Evolutionary conservation across 768 basidiomycete species (phyloP), one percentile per base, ranked within the genome.

Genomic region (Termitomyces sp.): DNA sequence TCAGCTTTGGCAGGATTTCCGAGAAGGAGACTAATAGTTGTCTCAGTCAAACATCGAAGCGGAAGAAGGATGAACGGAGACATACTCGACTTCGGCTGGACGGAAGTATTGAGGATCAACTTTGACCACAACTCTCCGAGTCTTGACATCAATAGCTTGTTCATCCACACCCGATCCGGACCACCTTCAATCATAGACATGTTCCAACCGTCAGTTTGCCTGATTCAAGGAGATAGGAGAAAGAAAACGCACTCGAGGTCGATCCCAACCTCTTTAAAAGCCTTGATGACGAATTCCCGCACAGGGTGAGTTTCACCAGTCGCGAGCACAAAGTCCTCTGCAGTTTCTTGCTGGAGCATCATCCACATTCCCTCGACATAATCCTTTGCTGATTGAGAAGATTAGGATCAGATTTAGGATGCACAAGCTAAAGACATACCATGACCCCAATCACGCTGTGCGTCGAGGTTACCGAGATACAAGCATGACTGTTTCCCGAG

Each of bases 301-400:
- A 98, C 95, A 41, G 85, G 85, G 71, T 98, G 95, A 31, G 93
- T 98, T 78, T 98, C 96, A 29, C 94, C 94, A 1, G 94, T 97
- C 0, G 94, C 94, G 46, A 97, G 90, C 53, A 97, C 94, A 66
- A 91, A 98, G 74, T 98, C 95, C 10, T 94, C 85, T 1, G 95
- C 76, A 22, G 65, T 59, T 7, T 86, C 77, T 71, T 96, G 93
- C 71, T 98, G 95, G 46, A 98, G 85, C 85, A 98, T 94, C 67
- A 81, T 80, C 94, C 94, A 97, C 95, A 97, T 97, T 41, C 95
- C 95, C 73, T 98, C 95, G 10, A 97, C 89, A 69, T 96, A 97
- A 70, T 93, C 90, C 59, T 83, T 85, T 50, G 90, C 90, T 91
- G 59, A 46, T 50, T 46, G 22, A 31, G 39, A 12, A 37, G 22